Evolutionary conservation across 345 rosid genomes (phyloP), one percentile per base, ranked within the genome.

Genomic region (Ceriops zippeliana): DNA sequence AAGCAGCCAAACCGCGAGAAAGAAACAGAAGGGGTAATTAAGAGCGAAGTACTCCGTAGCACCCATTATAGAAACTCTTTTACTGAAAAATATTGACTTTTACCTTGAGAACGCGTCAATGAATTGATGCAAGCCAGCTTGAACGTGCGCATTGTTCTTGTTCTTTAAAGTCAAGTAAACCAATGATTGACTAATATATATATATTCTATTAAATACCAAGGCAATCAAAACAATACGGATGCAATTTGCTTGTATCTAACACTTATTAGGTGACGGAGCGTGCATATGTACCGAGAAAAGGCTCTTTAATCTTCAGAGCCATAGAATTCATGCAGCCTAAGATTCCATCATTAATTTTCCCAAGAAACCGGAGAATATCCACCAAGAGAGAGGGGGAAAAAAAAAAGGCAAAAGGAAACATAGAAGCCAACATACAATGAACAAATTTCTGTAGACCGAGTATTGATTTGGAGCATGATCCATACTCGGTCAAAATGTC

Each of bases 401-500:
- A 3, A 10, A 3, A 11, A 10, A 32, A 5, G 6, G 6, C 7
- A 34, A 34, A 34, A 1, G 37, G 7, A 34, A 42, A 42, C 49
- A 42, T 42, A 42, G 15, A 42, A 42, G 49, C 19, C 19, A 42
- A 42, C 0, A 42, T 42, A 42, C 17, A 42, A 13, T 42, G 3
- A 30, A 4, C 49, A 30, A 46, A 26, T 6, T 16, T 56, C 24
- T 35, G 57, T 8, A 66, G 49, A 51, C 11, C 19, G 49, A 58
- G 47, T 17, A 88, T 84, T 89, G 83, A 68, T 58, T 32, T 51
- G 10, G 69, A 69, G 49, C 78, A 58, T 19, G 47, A 2, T 31
- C 42, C 26, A 24, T 24, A 24, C 1, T 24, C 30, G 30, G 37
- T 66, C 16, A 56, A 22, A 5, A 22, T 42, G n/a, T 62, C 15